Evolutionary conservation across 441 rosid genomes (phyloP), one percentile per base, ranked within the genome.

Genomic region (Lepidium campestre): DNA sequence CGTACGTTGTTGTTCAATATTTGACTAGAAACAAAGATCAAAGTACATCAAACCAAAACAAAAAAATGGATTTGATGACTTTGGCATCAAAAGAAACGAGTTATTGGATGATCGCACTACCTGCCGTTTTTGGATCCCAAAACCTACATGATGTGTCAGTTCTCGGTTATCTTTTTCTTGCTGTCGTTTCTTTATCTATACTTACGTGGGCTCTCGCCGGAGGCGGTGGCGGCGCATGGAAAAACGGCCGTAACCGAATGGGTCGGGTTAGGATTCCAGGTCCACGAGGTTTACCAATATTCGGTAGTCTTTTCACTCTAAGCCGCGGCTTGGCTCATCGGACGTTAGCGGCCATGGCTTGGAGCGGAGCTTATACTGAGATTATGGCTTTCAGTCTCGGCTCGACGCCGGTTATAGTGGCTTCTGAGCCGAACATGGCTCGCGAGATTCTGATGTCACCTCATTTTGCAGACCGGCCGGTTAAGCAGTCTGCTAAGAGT

Each of bases 181-280:
- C 77, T 46, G 59, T 64, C 12, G 55, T 82, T 10, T 63, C 78
- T 2, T 57, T 84, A 10, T 70, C 78, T 3, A 8, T 81, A 12
- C 65, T 80, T 27, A 73, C 95, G 0, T 88, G 95, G 95, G 78
- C 77, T 42, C 54, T 78, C 6, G 45, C 89, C 25, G 65, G 68
- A 11, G 90, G 88, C 4, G 91, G 90, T 8, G 92, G 95, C 0
- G n/a, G 34, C 32, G 92, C 95, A 6, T 86, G 95, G 95, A 82
- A 63, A 57, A 62, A 83, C 56, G 90, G 91, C 1, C 67, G 86
- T 44, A 88, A 78, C 79, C 71, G 46, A 0, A 20, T 39, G 7
- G 81, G 91, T 44, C 62, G 18, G 3, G 62, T 78, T 29, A 35
- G 59, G 10, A 83, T 86, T 2, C 85, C 86, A 0, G 91, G 88